Evolutionary conservation across 1,139 yeast species (phyloP), one percentile per base, ranked within the genome.

Genomic region (Yamadazyma spencermartinsiae): DNA sequence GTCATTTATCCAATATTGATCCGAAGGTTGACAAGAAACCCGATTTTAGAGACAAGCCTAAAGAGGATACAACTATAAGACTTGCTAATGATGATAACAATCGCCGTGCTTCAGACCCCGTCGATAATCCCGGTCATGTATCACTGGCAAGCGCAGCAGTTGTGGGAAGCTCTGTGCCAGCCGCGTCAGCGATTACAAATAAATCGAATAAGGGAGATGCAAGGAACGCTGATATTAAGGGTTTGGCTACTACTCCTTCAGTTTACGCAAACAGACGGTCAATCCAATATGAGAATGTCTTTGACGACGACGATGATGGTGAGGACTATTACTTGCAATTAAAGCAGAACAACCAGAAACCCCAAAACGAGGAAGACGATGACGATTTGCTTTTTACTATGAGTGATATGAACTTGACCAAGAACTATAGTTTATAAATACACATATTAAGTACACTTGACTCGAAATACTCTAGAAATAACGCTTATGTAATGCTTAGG

Each of bases 321-420:
- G 63, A 56, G 24, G 61, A 52, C 37, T 54, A 48, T 37, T 52
- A 51, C 34, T 30, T 49, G 17, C 50, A 49, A 35, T 31, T 34
- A 28, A 46, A 48, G 28, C 27, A 18, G 19, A 19, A 37, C 12
- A 20, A 34, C 9, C 24, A 34, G 10, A 33, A 36, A 25, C 28
- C 44, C 10, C 34, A 35, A 36, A 27, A 35, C 33, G 44, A 41
- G 28, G 80, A 76, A 25, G 83, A 79, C 28, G 94, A 86, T 45
- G 95, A 86, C 46, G 96, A 86, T 44, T 65, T 88, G 52, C 65
- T 88, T 40, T 88, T 88, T 60, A 84, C 94, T 21, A 86, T 88
- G 95, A 87, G 95, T 56, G 96, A 87, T 54, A 86, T 86, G 92
- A 81, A 83, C 44, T 55, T 72, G 31, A 68, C 71, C 31, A 66